These are phyloP conservation scores for Nakazawaea anatomiae DNA, from an alignment of 805 yeast genomes.

Conservation along the genomic window DNA sequence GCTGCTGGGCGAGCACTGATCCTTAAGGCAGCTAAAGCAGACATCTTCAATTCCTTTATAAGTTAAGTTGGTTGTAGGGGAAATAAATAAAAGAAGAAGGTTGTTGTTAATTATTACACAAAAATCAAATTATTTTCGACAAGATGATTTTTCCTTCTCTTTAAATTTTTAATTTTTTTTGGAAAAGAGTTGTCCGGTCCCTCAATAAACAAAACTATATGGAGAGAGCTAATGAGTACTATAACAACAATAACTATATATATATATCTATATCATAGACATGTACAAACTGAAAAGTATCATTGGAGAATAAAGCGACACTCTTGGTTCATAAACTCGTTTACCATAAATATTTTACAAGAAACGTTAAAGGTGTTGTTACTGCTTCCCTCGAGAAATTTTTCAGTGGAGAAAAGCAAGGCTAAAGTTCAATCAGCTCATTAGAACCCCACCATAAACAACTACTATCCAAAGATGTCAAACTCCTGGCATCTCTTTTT, in stretches of 20 bases:
- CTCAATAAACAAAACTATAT: no score
- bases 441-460: constrained; percentile 10
- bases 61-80: neutral
- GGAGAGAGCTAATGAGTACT: neutral
- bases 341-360: no score
- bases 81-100: neutral
- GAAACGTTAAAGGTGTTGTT: no score
- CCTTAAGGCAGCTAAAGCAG: constrained; percentile 26
- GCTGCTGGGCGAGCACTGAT: constrained; percentile 21
- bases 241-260: neutral
- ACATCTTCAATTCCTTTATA: constrained; percentile 16
- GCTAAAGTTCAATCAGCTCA: constrained; percentile 3
- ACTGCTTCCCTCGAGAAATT: no score
- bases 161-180: neutral
- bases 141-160: neutral
- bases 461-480: constrained; percentile 7
- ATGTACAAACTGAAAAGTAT: no score
- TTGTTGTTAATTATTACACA: neutral
- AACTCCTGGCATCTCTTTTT: constrained; percentile 1
- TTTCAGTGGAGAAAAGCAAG: no score
- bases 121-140: neutral
- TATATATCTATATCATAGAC: neutral
- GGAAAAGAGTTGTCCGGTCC: constrained; percentile 13
- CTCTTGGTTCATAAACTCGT: no score
- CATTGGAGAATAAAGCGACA: no score